Conservation (phyloP, 192 early-diverging fungal species). For the Dissophora globulifera region DNA sequence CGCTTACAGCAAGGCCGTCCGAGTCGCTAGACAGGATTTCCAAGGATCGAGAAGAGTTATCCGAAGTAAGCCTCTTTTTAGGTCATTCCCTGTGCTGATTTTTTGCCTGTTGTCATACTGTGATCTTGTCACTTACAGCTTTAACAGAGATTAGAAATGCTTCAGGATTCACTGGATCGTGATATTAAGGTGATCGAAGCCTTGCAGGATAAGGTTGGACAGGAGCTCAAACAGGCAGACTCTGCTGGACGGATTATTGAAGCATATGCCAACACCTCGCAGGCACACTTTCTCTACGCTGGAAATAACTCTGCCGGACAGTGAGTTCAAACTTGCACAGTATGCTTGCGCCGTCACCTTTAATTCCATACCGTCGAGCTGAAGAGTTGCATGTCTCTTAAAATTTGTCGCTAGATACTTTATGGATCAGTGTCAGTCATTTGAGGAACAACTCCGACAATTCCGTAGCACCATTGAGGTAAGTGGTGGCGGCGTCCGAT, state of each 20-base stretch:
- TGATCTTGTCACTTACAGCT: no score
- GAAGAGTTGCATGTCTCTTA: no score
- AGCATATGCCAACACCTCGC: constrained; percentile 39
- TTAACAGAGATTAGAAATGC: constrained; percentile 28
- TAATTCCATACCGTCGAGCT: no score
- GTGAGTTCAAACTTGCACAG: no score
- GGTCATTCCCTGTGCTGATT: not conserved
- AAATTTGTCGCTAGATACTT: constrained; percentile 34
- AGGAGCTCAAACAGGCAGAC: constrained; percentile 49
- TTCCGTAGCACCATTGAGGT: constrained; percentile 48
- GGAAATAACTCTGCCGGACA: constrained; percentile 51
- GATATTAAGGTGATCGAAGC: constrained; percentile 40
- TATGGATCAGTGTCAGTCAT: constrained; percentile 30
- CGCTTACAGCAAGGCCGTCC: constrained; percentile 30
- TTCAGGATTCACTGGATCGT: constrained; percentile 44
- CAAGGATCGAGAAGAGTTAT: constrained; percentile 38
- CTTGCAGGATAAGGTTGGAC: constrained; percentile 33
- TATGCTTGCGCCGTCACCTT: no score
- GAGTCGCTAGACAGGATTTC: constrained; percentile 49
- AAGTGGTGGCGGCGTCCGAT: no score
- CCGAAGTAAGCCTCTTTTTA: constrained; percentile 20
- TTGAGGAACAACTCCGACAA: constrained; percentile 38
- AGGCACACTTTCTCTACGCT: constrained; percentile 47
- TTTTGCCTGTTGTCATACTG: no score
- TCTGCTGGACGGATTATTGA: constrained; percentile 52